A percentile compares a stretch with the other conserved stretches of the same genome.
Evolutionary conservation across 2,329 filamentous ascomycete genomes (phyloP).

Genomic region (Fusarium siculi): DNA sequence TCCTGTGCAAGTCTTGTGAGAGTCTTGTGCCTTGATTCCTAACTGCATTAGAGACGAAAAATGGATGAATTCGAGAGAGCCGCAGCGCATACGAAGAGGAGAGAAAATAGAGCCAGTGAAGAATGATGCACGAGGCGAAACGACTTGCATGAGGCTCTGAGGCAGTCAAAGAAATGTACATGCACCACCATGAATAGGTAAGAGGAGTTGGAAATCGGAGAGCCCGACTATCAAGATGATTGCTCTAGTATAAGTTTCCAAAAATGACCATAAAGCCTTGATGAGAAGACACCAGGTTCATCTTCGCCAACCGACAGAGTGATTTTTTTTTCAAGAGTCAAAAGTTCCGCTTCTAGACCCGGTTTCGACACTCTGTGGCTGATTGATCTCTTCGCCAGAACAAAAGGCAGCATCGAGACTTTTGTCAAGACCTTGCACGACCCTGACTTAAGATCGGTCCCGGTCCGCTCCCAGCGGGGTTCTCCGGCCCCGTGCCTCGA

Average conservation of each 20-base stretch:
- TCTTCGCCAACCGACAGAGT: neutral
- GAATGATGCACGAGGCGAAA: neutral
- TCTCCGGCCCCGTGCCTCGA: conserved; percentile 29
- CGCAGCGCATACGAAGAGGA: neutral
- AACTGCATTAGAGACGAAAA: neutral
- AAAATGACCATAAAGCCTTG: neutral
- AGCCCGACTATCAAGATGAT: conserved; percentile 21
- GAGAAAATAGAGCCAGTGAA: neutral
- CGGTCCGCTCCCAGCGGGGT: conserved; percentile 36
- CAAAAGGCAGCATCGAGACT: conserved; percentile 8
- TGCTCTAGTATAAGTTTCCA: neutral
- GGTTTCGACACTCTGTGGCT: neutral
- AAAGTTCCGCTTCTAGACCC: neutral
- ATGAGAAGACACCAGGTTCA: neutral
- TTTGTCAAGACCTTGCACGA: conserved; percentile 23
- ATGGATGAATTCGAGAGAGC: neutral
- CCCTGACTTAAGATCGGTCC: conserved; percentile 40
- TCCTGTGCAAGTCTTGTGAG: conserved; percentile 1
- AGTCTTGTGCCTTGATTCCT: neutral
- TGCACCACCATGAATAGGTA: neutral
- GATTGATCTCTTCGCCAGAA: conserved; percentile 8
- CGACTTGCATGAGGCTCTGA: neutral
- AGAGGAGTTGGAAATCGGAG: conserved; percentile 27
- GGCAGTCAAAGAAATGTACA: neutral
- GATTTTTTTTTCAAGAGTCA: neutral